Conservation (phyloP, 1,139 yeast species). For the Yamadazyma spencermartinsiae region DNA sequence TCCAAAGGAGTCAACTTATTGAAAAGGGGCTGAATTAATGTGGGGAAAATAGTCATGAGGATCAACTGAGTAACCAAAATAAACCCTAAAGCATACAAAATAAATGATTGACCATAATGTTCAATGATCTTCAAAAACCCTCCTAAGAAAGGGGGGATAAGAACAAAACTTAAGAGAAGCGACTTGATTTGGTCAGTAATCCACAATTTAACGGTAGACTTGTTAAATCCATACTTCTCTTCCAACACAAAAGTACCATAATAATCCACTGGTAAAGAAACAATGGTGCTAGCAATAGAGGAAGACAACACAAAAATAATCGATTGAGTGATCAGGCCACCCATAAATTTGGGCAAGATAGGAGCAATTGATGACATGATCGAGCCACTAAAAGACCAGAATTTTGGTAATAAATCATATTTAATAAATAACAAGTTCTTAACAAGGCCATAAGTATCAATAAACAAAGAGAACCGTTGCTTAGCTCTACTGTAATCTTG, state of each 20-base stretch:
- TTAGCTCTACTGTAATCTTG: constrained; percentile 84
- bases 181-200: constrained; percentile 68
- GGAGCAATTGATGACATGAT: constrained; percentile 32
- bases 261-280: constrained; percentile 67
- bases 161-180: constrained; percentile 48
- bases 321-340: constrained; percentile 67
- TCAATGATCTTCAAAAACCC: constrained; percentile 80
- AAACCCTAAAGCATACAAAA: constrained; percentile 75
- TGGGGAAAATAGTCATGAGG: constrained; percentile 74
- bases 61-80: constrained; percentile 70
- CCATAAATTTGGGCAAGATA: constrained; percentile 43
- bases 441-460: constrained; percentile 50
- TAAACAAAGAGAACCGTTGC: constrained; percentile 63
- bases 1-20: constrained; percentile 88
- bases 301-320: constrained; percentile 54
- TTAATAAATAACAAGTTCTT: constrained; percentile 61
- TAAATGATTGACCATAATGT: constrained; percentile 75
- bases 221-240: constrained; percentile 91
- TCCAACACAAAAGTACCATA: constrained; percentile 86
- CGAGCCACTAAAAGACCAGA: constrained; percentile 61
- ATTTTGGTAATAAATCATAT: constrained; percentile 63
- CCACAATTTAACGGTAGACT: constrained; percentile 73
- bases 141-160: constrained; percentile 75
- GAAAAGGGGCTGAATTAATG: constrained; percentile 86
- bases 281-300: constrained; percentile 48